Conservation (phyloP, 345 rosid genomes). For the Garcia nutans region DNA sequence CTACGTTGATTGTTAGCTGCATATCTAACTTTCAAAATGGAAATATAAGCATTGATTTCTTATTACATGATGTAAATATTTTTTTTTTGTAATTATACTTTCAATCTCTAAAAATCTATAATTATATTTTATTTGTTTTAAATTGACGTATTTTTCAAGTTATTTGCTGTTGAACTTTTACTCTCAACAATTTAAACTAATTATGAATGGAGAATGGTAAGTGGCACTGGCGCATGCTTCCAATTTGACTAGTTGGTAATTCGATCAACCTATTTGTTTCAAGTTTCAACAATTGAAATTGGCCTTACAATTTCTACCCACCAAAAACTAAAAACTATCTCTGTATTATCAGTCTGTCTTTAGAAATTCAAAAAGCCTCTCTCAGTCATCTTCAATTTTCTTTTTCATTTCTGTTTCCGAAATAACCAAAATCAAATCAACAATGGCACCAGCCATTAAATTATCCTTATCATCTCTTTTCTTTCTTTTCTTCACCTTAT, state of each 20-base stretch:
- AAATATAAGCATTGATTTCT: too few relatives aligned
- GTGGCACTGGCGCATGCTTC: not conserved
- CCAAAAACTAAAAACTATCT: not conserved
- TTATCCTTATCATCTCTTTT: slow-evolving; percentile 1
- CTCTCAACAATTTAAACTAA: too few relatives aligned
- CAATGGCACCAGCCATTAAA: slow-evolving; percentile 4
- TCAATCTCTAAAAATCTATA: too few relatives aligned
- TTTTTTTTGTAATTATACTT: too few relatives aligned
- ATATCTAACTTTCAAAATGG: not conserved
- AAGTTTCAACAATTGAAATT: not conserved
- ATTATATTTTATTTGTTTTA: too few relatives aligned
- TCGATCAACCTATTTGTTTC: not conserved
- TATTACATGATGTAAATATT: too few relatives aligned
- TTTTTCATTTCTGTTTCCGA: not conserved
- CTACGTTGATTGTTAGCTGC: not conserved
- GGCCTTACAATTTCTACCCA: not conserved
- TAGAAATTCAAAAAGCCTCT: not conserved
- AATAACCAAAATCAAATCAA: not conserved
- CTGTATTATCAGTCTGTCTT: not conserved
- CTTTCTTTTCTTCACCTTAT: slow-evolving; percentile 13
- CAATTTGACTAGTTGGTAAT: slow-evolving; percentile 8
- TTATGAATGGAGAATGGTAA: not conserved
- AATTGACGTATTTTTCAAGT: too few relatives aligned
- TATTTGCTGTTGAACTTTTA: too few relatives aligned
- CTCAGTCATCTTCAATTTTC: too few relatives aligned